Base-by-base conservation (phyloP, 345 rosid species). In the Lumnitzera racemosa region DNA sequence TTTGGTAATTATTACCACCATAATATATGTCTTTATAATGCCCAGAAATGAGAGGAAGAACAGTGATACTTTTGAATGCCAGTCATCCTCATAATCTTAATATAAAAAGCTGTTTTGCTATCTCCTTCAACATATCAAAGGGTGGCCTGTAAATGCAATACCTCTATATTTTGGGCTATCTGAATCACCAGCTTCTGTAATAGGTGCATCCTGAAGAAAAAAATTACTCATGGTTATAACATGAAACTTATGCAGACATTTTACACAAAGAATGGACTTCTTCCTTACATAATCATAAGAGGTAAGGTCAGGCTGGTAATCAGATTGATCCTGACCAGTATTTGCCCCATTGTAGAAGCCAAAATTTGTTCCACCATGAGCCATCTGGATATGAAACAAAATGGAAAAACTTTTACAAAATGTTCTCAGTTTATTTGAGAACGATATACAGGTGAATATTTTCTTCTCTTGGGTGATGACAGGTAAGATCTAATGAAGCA, bases 261-360 rank as follows among this genome's bases (percentile, higher is more conserved):
- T 46, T 51, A 67, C 53, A 12, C 2, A 56, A 65, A 49, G 57
- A 58, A 53, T 16, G 24, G 67, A 64, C 3, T 27, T 46, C 46
- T 17, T 4, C 36, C 86, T 66, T 63, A 89, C 98, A 76, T 92
- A 92, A 74, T 92, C 98, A 73, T 92, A 92, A 60, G 96, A 89
- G 62, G 98, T 92, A 57, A 92, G 78, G 73, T 92, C 98, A 36
- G 98, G 83, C 72, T 92, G 83, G 78, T 87, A 92, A 71, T 83
- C 89, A 48, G 72, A 78, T 69, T 82, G 82, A 47, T 67, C 72
- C 1, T 51, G 47, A 60, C 86, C 96, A 56, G 92, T 87, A 69
- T 92, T 92, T 71, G 98, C 98, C 64, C 98, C 98, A 66, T 69
- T 87, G 56, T 87, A 89, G 76, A 92, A 92, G 61, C 98, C 98